These are phyloP conservation scores for Usnea hakonensis DNA, from an alignment of 495 filamentous ascomycete species.

Conservation along the genomic window DNA sequence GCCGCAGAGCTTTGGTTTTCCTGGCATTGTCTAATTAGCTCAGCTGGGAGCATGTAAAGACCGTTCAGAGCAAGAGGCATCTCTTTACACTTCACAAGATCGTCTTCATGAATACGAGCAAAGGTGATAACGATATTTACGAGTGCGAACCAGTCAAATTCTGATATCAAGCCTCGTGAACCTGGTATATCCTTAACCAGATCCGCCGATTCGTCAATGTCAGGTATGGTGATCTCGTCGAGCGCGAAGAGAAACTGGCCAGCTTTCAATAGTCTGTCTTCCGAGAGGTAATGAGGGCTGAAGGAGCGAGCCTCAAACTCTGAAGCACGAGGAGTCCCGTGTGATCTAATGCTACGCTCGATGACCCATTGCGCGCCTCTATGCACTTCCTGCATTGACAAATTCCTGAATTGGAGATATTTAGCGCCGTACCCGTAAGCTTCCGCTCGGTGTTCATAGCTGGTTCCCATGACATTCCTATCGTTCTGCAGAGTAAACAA, in stretches of 20 bases:
- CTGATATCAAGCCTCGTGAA: no score
- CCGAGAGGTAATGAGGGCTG: not conserved
- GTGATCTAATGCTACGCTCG: not conserved
- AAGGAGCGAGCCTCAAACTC: not conserved
- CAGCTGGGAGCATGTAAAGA: not conserved
- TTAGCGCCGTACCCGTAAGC: constrained; percentile 14
- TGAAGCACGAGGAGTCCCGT: not conserved
- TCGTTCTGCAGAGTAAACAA: constrained; percentile 14
- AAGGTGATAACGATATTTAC: constrained; percentile 1
- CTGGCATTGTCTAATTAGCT: not conserved
- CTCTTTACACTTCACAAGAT: constrained; percentile 7
- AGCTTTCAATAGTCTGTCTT: not conserved
- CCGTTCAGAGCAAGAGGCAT: constrained; percentile 8
- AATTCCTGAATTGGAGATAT: not conserved
- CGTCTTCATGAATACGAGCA: constrained; percentile 4
- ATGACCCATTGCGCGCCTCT: not conserved
- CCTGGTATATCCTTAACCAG: not conserved
- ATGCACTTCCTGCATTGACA: not conserved
- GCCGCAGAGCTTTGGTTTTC: not conserved
- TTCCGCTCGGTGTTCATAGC: constrained; percentile 12
- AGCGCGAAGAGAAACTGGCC: constrained; percentile 3
- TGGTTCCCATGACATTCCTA: not conserved
- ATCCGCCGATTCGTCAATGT: not conserved
- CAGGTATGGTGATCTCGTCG: not conserved
- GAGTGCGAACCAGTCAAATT: not conserved